Evolutionary conservation across 352 stramenopile genomes (phyloP), one percentile per base, ranked within the genome.

Genomic region (Pythium insidiosum): DNA sequence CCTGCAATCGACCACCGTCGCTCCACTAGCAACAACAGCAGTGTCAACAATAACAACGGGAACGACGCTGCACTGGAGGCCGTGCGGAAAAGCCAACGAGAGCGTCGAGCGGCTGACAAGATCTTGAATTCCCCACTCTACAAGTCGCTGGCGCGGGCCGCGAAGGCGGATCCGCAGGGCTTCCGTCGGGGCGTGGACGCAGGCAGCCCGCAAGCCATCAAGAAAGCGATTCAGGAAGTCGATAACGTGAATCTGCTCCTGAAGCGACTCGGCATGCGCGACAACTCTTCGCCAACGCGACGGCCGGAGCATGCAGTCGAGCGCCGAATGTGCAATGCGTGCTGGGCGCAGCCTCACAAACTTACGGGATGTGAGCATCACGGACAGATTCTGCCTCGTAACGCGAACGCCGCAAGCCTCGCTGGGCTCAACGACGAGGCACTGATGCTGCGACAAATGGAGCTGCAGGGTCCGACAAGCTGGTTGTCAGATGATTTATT

Each of bases 401-500:
- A 34, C 13, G 63, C 46, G 28, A 61, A 68, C 9, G 72, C 70
- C 25, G 66, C 66, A n/a, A n/a, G n/a, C 15, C 20, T 56, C 35
- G 81, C 63, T 18, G 61, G 62, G 5, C 82, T 76, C 20, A 71
- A 79, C 21, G 68, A 79, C 46, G 59, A 80, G 37, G 60, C 58
- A 10, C 69, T 68, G 25, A 53, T 79, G 20, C 52, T 70, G 39
- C 60, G 60, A 7, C 54, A 52, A 34, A 58, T 83, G 38, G 70
- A 84, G 60, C 50, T 85, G 6, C 73, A 94, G 39, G 82, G 82
- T 5, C 75, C 82, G 0, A 83, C 63, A 18, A 92, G 77, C 33
- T 94, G 83, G 83, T 46, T 73, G n/a, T 82, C 73, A 9, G 68
- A 69, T 43, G 83, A 94, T 43, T 43, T 93, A n/a, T 85, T 66